Evolutionary conservation across 176 grass and related monocot species (phyloP), one percentile per base, ranked within the genome.

Genomic region (Olyra latifolia): DNA sequence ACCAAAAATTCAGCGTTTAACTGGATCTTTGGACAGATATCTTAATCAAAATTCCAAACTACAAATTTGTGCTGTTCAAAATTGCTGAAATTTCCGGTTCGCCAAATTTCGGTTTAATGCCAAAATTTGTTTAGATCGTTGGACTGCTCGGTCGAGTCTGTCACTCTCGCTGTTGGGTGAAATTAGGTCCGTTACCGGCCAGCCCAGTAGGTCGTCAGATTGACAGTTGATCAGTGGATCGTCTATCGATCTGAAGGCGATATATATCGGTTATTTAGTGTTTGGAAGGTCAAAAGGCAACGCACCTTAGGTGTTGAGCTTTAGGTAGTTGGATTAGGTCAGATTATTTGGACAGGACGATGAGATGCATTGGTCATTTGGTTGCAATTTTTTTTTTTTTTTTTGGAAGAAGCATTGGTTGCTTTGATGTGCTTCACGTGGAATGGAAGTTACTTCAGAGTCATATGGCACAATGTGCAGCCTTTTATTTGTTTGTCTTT

Each of bases 111-210:
- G 32, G 32, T 35, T 35, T 4, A 35, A 3, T 4, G 32, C 32
- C 32, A 35, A 4, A 4, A 35, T 35, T 35, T 35, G 5, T 35
- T 35, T 35, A n/a, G n/a, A n/a, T n/a, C n/a, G n/a, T n/a, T 28
- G 27, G 20, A 42, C 10, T 30, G 7, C 28, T n/a, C n/a, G n/a
- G n/a, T 17, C 14, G 52, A 28, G 20, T 17, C 25, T 24, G 47
- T 85, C 82, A 30, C 64, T 72, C 5, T 82, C 72, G n/a, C 12
- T 19, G 87, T 85, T 77, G 65, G 87, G 71, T 72, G 66, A 77
- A 89, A 85, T 72, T 89, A 85, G 82, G 83, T 44, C 8, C 8
- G 29, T 19, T 32, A 41, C 86, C 25, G 55, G 40, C 40, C 13
- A 4, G 17, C 16, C 44, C 15, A 71, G 15, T 17, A 23, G 14